Conservation (phyloP, 352 stramenopile species). For the Phytopythium aichiense region DNA sequence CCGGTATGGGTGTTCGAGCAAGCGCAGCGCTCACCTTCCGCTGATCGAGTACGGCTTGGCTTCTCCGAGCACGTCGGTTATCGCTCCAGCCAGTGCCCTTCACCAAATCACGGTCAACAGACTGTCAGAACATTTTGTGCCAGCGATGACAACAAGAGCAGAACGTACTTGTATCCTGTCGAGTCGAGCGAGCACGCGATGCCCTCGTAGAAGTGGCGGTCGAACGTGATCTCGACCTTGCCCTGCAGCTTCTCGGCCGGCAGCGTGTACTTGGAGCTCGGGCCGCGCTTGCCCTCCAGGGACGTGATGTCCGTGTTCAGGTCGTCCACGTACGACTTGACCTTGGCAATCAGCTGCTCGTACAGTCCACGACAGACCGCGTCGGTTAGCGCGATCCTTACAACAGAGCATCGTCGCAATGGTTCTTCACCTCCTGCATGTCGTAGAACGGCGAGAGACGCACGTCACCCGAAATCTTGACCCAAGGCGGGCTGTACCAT, state of each 20-base stretch:
- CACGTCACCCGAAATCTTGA: slow-evolving; percentile 89
- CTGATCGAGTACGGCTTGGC: slow-evolving; percentile 92
- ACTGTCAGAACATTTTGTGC: not conserved
- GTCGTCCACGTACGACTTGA: slow-evolving; percentile 80
- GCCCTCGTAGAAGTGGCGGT: slow-evolving; percentile 78
- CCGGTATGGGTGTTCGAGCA: too few relatives aligned
- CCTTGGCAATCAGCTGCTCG: slow-evolving; percentile 60
- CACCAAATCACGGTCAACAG: not conserved
- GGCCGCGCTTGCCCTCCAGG: slow-evolving; percentile 78
- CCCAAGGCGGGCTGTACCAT: slow-evolving; percentile 72
- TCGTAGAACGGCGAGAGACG: slow-evolving; percentile 92
- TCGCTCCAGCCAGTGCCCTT: slow-evolving; percentile 71
- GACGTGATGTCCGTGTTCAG: slow-evolving; percentile 84
- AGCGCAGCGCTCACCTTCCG: slow-evolving; percentile 43
- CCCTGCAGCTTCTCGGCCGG: slow-evolving; percentile 72
- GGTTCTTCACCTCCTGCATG: slow-evolving; percentile 62
- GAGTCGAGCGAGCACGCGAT: slow-evolving; percentile 92
- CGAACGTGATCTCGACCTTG: slow-evolving; percentile 87
- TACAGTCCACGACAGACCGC: not conserved
- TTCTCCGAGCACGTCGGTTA: slow-evolving; percentile 66
- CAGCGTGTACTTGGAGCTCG: slow-evolving; percentile 90
- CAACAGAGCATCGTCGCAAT: too few relatives aligned
- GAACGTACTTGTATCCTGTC: slow-evolving; percentile 71
- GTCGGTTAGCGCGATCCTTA: not conserved
- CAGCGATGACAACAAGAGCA: too few relatives aligned